Evolutionary conservation across 2,329 filamentous ascomycete species (phyloP), one percentile per base, ranked within the genome.

Genomic region (Phialemonium atrogriseum): DNA sequence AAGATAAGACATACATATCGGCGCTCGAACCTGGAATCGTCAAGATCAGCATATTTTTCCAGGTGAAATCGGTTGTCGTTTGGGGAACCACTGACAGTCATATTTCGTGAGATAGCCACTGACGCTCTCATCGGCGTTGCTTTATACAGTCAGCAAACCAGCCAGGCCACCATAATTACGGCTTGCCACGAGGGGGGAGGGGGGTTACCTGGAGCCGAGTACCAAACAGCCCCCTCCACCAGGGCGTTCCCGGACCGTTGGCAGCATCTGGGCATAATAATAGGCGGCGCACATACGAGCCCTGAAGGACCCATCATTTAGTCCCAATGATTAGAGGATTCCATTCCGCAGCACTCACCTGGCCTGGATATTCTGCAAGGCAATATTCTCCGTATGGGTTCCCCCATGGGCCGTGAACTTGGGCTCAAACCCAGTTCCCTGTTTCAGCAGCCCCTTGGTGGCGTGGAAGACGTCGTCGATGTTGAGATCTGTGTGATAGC

Each of bases 401-500:
- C 80, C 80, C 5, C 80, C 80, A 34, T 84, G 66, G 5, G 78
- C 72, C 44, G 70, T 75, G 70, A 62, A 63, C 42, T 50, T 52
- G 4, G 59, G 56, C 21, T 70, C 63, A 43, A 83, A 84, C n/a
- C n/a, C n/a, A n/a, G n/a, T n/a, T 24, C 61, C 62, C 2, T 76
- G 73, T 1, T 73, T 67, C 3, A 64, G 52, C 0, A 27, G 5
- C 10, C 13, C 24, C 9, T 27, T 27, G 12, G 24, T 27, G 13
- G 24, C 24, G 24, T 27, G 24, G 24, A 77, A 75, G 7, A 79
- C 67, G 2, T 67, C 65, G 48, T 89, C 84, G 35, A 89, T 86
- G 46, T 86, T 74, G 26, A 86, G 61, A 47, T 88, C 72, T 4
- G 73, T 65, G 49, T 91, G 85, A 46, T 86, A 78, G 11, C 72